Base-by-base conservation (phyloP, 768 basidiomycete species). In the Panaeolus papilionaceus region DNA sequence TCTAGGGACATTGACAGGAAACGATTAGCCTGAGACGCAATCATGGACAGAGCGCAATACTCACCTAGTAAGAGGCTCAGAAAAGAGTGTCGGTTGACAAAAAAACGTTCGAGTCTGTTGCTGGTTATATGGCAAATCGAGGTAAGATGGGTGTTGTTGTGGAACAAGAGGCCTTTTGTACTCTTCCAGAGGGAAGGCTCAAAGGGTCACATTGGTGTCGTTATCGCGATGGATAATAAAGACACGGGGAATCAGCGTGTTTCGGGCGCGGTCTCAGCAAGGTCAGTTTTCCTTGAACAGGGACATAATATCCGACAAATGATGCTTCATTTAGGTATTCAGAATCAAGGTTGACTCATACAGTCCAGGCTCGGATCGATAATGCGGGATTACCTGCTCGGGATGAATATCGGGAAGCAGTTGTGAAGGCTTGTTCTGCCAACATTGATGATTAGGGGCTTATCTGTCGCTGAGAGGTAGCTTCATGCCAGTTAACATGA, bases 1-100 rank as follows among this genome's bases (percentile, higher is more conserved):
- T 47, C 64, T 38, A 66, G 67, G 64, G 40, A 65, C 64, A 51
- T 18, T 70, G 23, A 64, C 68, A 64, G n/a, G 28, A 58, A 58
- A 28, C 16, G 54, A 58, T 58, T 4, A 58, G 28, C 14, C 28
- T 8, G 54, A 9, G 4, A 16, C 6, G 3, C 71, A 62, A 45
- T 63, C 39, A 49, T 65, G 7, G 12, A 33, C 47, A 16, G 28
- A 16, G 28, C 3, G 14, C n/a, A 2, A 12, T 58, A 28, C 26
- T 58, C 26, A 58, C 54, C 14, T 58, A 14, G 26, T 58, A 33
- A 33, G 54, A 33, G 28, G 28, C 28, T 58, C 28, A 58, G 28
- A 58, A 58, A 33, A 33, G 54, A 33, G 28, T 33, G 26, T 28
- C 28, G 33, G 26, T 58, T 28, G 54, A 37, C 12, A 5, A 16